phyloP scores from a whole-genome alignment of 768 basidiomycete species.

The Lactarius trivialis region DNA sequence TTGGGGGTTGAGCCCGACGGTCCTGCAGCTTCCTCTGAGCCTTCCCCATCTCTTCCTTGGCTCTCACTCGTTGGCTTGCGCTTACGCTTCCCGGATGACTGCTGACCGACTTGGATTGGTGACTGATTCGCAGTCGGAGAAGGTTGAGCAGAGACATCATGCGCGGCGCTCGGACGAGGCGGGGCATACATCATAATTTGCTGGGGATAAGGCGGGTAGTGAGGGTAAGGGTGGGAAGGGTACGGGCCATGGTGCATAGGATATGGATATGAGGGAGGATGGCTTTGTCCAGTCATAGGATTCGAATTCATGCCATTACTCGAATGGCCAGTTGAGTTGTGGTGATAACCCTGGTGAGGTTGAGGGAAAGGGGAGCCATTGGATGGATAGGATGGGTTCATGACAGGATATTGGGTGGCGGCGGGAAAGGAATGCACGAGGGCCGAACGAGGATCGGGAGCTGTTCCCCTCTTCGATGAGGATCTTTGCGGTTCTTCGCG shows the following conservation, averaged over 20 bases:
- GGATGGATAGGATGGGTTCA: constrained; percentile 66
- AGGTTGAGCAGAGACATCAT: constrained; percentile 31
- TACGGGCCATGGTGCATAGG: constrained; percentile 28
- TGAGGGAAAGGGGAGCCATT: constrained; percentile 48
- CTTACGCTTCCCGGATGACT: constrained; percentile 51
- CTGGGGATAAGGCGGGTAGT: constrained; percentile 44
- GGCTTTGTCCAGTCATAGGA: constrained; percentile 36
- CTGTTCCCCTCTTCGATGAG: constrained; percentile 23
- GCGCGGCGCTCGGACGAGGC: constrained; percentile 34
- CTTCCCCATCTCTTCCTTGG: constrained; percentile 30
- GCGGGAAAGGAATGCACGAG: constrained; percentile 49
- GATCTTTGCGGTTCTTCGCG: constrained; percentile 27
- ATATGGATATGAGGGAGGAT: constrained; percentile 45
- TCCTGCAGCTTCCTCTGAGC: constrained; percentile 56
- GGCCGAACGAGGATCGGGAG: constrained; percentile 34
- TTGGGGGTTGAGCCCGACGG: constrained; percentile 43
- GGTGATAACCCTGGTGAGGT: constrained; percentile 32
- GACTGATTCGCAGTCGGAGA: constrained; percentile 31
- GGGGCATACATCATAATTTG: constrained; percentile 67
- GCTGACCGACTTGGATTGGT: constrained; percentile 8
- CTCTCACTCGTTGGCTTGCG: constrained; percentile 35
- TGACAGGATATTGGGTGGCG: constrained; percentile 42
- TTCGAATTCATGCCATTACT: constrained; percentile 35
- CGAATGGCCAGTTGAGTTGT: constrained; percentile 31
- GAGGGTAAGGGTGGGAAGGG: constrained; percentile 35